Base-by-base conservation (phyloP, 129 eudicot species). In the Calendula officinalis region DNA sequence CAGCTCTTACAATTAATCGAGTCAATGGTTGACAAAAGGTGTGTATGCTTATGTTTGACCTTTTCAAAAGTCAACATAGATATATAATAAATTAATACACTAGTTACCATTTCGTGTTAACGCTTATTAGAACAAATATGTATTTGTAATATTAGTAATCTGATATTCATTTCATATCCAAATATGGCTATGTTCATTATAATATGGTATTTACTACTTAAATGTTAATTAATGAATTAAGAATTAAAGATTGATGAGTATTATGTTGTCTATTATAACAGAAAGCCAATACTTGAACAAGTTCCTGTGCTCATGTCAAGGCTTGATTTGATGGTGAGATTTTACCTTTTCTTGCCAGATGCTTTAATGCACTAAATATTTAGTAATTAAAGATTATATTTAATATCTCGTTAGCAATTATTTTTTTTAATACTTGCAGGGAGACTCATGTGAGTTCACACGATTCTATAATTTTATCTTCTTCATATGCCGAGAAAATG, bases 401-500 rank as follows among this genome's bases (percentile, higher is more conserved):
- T 33, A 16, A 16, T 11, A 27, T 68, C 47, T 30, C 37, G 37
- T 38, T 35, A 13, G 60, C 30, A 7, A 49, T 32, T n/a, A 3
- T 49, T 9, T 56, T 45, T 11, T 60, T 54, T 59, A n/a, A 50
- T 42, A 33, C 58, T 14, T 79, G 78, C 66, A 88, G 98, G 89
- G 69, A 44, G 91, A 92, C 54, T 92, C 80, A 47, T 75, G 67
- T 36, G 95, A 88, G 78, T 94, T 94, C 78, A 75, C 87, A 16
- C 86, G 91, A 53, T 94, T 94, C 75, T 94, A 94, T 78, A 89
- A 78, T 70, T 94, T 94, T 84, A 87, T 86, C 33, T 94, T 86
- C 84, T 86, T 94, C 84, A 74, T 94, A 60, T 94, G 80, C 73
- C 91, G 99, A 62, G 99, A 94, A 80, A 83, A 81, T 81, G 95